These are phyloP conservation scores for Panicum virgatum DNA, from an alignment of 202 grass and related monocot genomes.

Conservation along the genomic window DNA sequence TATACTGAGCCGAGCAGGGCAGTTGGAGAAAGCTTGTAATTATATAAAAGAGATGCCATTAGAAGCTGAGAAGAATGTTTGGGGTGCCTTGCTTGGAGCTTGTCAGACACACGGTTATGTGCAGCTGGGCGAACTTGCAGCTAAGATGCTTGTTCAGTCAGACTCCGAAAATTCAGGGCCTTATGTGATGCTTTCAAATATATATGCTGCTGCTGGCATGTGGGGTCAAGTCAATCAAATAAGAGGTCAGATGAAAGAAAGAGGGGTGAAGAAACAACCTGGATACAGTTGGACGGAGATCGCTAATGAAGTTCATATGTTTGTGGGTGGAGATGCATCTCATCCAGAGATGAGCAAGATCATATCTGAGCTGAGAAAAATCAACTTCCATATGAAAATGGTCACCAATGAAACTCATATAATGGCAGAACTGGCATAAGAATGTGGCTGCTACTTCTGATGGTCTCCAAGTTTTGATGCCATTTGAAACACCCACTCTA, in stretches of 20 bases:
- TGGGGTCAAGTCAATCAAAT: constrained; percentile 77
- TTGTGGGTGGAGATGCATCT: constrained; percentile 77
- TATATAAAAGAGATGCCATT: constrained; percentile 75
- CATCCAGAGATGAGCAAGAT: constrained; percentile 80
- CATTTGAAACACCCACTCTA: constrained; percentile 5
- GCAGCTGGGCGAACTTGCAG: constrained; percentile 74
- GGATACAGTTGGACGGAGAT: constrained; percentile 92
- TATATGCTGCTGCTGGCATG: constrained; percentile 85
- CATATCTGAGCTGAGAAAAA: constrained; percentile 60
- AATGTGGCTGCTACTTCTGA: constrained; percentile 29
- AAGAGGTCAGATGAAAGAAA: constrained; percentile 80
- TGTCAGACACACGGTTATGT: constrained; percentile 73
- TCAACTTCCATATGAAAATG: constrained; percentile 82
- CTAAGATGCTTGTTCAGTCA: constrained; percentile 60
- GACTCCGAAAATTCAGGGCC: constrained; percentile 68
- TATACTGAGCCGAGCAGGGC: constrained; percentile 71
- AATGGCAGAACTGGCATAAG: constrained; percentile 26
- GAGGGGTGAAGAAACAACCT: constrained; percentile 85
- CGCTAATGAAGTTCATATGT: constrained; percentile 73
- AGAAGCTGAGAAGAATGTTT: constrained; percentile 64
- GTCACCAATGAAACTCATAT: constrained; percentile 29
- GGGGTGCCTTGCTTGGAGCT: constrained; percentile 68
- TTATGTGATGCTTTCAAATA: constrained; percentile 90
- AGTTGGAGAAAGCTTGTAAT: constrained; percentile 67
- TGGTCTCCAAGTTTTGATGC: constrained; percentile 7